Base-by-base conservation (phyloP, 202 grass and related monocot species). In the Dendrocalamus latiflorus region DNA sequence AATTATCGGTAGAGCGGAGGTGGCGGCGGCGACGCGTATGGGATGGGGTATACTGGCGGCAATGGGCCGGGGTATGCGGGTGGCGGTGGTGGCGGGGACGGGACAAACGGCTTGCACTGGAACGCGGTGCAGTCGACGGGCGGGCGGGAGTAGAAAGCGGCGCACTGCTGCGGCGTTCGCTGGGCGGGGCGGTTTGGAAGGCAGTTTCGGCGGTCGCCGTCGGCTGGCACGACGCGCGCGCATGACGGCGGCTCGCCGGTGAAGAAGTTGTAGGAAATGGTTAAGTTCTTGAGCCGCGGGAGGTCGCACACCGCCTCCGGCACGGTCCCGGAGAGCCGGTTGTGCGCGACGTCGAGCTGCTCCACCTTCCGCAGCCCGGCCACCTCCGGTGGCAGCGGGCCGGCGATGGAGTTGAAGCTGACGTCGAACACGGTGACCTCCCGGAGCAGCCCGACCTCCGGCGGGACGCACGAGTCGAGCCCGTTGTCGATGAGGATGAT, bases 271-370 rank as follows among this genome's bases (percentile, higher is more conserved):
- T 89, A 42, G 9, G 91, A 33, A 59, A 91, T 28, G 9, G 87
- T 89, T 48, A 97, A 79, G 65, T 97, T 90, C 84, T 60, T 81
- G 44, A 97, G 91, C 2, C 81, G 63, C 9, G 83, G 81, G 21
- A 93, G 84, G 25, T 24, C 67, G 61, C 94, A 93, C 6, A 93
- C 54, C 37, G 85, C 80, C 9, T 86, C 78, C 14, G 94, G 89
- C 38, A 93, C 70, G 65, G 66, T 24, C 0, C 89, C 94, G 5
- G 82, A 75, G 42, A 97, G 78, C 44, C 5, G 61, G 86, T 97
- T 97, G 84, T 97, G 86, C 36, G 86, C 89, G 78, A 93, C 22
- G 79, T 97, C 88, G 15, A 93, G 87, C 80, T 89, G 77, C 89
- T 93, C 94, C 22, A 97, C 62, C 41, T 63, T 89, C 13, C 74